Evolutionary conservation across 176 grass and related monocot species (phyloP).

Genomic region (Oryza meyeriana): DNA sequence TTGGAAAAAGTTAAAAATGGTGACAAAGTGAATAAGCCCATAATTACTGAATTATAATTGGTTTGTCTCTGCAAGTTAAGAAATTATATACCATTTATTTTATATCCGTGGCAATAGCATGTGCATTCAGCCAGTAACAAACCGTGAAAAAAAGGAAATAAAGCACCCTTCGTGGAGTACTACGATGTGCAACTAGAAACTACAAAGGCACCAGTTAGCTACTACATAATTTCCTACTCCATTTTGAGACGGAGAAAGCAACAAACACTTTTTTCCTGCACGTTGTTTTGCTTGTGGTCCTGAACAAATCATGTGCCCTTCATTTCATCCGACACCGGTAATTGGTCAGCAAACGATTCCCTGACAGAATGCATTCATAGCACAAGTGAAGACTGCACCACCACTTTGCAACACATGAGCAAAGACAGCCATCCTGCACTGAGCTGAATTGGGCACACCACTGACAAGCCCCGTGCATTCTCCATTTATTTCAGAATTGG

Average conservation of each 20-base stretch:
- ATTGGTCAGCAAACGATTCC: not conserved
- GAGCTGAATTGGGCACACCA: too few species aligned
- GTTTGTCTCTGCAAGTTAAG: too few species aligned
- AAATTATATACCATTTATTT: not conserved
- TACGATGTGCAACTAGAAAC: not conserved
- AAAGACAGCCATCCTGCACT: not conserved
- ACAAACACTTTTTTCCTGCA: not conserved
- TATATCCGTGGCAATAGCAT: too few species aligned
- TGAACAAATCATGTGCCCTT: not conserved
- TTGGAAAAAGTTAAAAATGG: too few species aligned
- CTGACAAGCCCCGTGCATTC: not conserved
- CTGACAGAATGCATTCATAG: slow-evolving; percentile 3
- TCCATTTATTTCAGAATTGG: not conserved
- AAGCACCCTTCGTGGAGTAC: not conserved
- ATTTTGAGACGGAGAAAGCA: too few species aligned
- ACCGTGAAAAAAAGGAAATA: too few species aligned
- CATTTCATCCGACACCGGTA: not conserved
- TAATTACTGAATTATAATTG: too few species aligned
- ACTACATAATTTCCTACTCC: not conserved
- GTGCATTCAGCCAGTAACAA: too few species aligned
- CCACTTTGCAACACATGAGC: not conserved
- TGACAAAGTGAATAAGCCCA: too few species aligned
- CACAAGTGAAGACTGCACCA: not conserved
- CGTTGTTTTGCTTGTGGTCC: slow-evolving; percentile 25
- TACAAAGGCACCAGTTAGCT: not conserved